phyloP scores from a whole-genome alignment of 352 stramenopile genomes.

The Phytophthora pinifolia region DNA sequence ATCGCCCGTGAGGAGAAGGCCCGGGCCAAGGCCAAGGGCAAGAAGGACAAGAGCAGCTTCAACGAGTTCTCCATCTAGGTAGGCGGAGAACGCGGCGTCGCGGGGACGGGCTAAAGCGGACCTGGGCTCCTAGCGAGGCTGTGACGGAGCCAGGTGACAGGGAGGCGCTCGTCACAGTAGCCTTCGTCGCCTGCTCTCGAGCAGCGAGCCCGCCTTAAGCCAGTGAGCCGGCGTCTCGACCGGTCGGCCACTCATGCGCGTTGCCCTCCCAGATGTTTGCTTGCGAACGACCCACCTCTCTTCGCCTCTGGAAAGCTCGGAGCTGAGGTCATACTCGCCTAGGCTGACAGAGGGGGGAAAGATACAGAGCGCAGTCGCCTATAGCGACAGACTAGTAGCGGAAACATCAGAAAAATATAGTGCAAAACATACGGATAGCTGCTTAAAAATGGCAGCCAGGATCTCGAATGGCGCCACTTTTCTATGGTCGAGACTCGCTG shows the following conservation, averaged over 20 bases:
- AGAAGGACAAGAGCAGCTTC: slow-evolving; percentile 79
- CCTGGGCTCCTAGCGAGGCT: background rate
- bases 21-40: slow-evolving; percentile 73
- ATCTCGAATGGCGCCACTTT: slow-evolving; percentile 4
- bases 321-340: background rate
- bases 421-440: too few relatives aligned
- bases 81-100: slow-evolving; percentile 8
- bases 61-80: slow-evolving; percentile 82
- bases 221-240: slow-evolving; percentile 2
- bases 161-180: slow-evolving; percentile 24
- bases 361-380: slow-evolving; percentile 21
- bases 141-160: slow-evolving; percentile 10
- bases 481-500: background rate
- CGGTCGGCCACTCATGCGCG: slow-evolving; percentile 2
- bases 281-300: slow-evolving; percentile 19
- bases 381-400: slow-evolving; percentile 22
- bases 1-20: slow-evolving; percentile 71
- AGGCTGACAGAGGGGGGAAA: background rate
- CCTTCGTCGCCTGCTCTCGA: slow-evolving; percentile 14
- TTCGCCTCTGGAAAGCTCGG: background rate
- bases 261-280: slow-evolving; percentile 22
- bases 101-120: background rate
- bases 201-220: slow-evolving; percentile 2
- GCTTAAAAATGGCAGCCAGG: background rate
- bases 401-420: slow-evolving; percentile 24